Conservation (phyloP, 495 filamentous ascomycete genomes). For the Penicillium tannophilum region DNA sequence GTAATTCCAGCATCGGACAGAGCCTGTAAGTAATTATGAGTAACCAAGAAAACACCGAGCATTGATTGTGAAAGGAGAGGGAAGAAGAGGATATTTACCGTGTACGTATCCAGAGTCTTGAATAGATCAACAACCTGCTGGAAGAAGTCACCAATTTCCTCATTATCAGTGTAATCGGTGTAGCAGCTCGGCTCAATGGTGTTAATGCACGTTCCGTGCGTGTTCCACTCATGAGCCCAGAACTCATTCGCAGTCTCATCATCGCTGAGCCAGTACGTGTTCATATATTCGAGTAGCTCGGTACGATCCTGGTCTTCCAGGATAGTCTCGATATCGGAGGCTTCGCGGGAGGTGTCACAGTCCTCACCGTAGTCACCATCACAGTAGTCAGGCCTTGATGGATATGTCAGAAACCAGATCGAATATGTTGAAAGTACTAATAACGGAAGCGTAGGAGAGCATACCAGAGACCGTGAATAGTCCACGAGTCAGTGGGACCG, state of each 20-base stretch:
- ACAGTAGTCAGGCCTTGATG: conserved; percentile 67
- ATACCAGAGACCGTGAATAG: conserved; percentile 73
- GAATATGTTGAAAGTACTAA: too few species aligned
- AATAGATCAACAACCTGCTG: conserved; percentile 58
- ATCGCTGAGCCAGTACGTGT: conserved; percentile 68
- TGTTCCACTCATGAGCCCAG: conserved; percentile 80
- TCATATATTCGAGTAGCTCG: conserved; percentile 66
- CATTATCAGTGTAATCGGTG: conserved; percentile 54
- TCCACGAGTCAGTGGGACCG: conserved; percentile 71
- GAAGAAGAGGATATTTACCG: conserved; percentile 32
- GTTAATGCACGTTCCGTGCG: conserved; percentile 65
- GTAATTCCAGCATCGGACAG: conserved; percentile 63
- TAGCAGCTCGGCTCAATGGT: conserved; percentile 72
- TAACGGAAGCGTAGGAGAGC: background rate
- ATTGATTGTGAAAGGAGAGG: background rate
- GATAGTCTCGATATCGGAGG: conserved; percentile 63
- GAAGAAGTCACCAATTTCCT: conserved; percentile 60
- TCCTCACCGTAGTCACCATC: conserved; percentile 69
- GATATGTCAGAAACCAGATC: background rate
- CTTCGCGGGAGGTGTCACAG: conserved; percentile 63
- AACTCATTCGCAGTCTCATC: conserved; percentile 53
- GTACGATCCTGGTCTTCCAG: conserved; percentile 55
- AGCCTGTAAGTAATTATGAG: conserved; percentile 31
- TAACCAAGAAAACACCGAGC: background rate
- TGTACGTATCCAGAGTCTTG: conserved; percentile 60